Percentiles rank a stretch among this genome's conserved stretches.
Evolutionary conservation across 1,284 basidiomycete genomes (phyloP).

Genomic region (Cystobasidium pallidum): DNA sequence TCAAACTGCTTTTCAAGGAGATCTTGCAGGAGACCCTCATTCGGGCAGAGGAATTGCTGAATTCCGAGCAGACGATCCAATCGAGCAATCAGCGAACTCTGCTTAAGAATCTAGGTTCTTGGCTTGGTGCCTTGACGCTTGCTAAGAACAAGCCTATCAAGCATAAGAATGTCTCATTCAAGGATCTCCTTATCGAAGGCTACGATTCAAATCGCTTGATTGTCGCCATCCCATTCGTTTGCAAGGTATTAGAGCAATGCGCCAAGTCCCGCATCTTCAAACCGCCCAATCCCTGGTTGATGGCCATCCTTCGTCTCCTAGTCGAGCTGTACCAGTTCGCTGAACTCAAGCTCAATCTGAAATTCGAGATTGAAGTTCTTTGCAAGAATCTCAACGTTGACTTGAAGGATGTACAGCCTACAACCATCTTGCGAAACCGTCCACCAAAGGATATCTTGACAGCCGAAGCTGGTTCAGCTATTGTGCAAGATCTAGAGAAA

Average conservation of each 20-base stretch:
- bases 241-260: conserved; percentile 93
- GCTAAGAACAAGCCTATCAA: conserved; percentile 90
- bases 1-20: conserved; percentile 67
- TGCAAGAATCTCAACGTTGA: conserved; percentile 91
- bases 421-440: conserved; percentile 71
- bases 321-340: conserved; percentile 96
- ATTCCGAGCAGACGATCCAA: conserved; percentile 86
- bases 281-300: conserved; percentile 97
- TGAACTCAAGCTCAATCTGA: conserved; percentile 93
- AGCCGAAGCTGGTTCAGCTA: conserved; percentile 54
- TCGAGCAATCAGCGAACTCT: conserved; percentile 81
- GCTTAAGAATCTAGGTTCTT: conserved; percentile 92
- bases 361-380: conserved; percentile 97
- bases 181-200: conserved; percentile 92
- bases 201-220: conserved; percentile 89
- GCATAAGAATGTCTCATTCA: conserved; percentile 92
- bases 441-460: conserved; percentile 44
- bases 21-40: conserved; percentile 91
- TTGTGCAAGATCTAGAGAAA: conserved; percentile 51
- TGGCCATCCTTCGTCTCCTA: conserved; percentile 88
- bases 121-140: conserved; percentile 92
- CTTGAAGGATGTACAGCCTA: conserved; percentile 82
- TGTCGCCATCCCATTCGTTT: conserved; percentile 96
- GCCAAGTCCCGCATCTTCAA: conserved; percentile 87
- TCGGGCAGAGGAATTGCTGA: conserved; percentile 82